Evolutionary conservation across 345 rosid genomes (phyloP).

Genomic region (Pelargonium nanum): DNA sequence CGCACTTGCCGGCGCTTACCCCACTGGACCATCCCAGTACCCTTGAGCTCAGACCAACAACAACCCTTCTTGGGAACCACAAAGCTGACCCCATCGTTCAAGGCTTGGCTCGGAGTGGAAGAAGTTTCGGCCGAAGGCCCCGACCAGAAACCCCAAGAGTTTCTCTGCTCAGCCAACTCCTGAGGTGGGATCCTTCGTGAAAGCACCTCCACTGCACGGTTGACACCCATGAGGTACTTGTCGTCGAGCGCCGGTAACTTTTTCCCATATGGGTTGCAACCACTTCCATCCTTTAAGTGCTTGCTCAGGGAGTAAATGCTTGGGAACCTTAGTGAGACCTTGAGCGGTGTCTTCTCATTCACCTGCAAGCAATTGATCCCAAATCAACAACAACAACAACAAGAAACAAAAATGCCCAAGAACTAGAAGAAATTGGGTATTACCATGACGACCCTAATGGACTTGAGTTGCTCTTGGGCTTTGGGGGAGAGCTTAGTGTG

Average conservation of each 20-base stretch:
- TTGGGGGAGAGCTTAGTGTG: slow-evolving; percentile 39
- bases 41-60: slow-evolving; percentile 42
- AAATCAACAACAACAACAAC: neutral
- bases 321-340: slow-evolving; percentile 62
- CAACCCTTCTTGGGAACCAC: slow-evolving; percentile 25
- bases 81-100: slow-evolving; percentile 10
- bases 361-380: slow-evolving; percentile 32
- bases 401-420: neutral
- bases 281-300: slow-evolving; percentile 31
- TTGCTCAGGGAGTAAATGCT: slow-evolving; percentile 42
- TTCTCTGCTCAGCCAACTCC: slow-evolving; percentile 35
- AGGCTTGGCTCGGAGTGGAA: slow-evolving; percentile 12
- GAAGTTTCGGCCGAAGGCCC: slow-evolving; percentile 12
- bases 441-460: slow-evolving; percentile 65
- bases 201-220: slow-evolving; percentile 51
- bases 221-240: slow-evolving; percentile 40
- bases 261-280: slow-evolving; percentile 20
- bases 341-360: slow-evolving; percentile 41
- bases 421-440: neutral
- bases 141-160: slow-evolving; percentile 59
- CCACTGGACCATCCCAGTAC: slow-evolving; percentile 53
- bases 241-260: slow-evolving; percentile 65
- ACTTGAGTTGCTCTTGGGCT: slow-evolving; percentile 51
- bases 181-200: slow-evolving; percentile 45
- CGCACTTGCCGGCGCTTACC: slow-evolving; percentile 57